Evolutionary conservation across 192 early-diverging fungal genomes (phyloP), one percentile per base, ranked within the genome.

Genomic region (Gaertneriomyces sp.): DNA sequence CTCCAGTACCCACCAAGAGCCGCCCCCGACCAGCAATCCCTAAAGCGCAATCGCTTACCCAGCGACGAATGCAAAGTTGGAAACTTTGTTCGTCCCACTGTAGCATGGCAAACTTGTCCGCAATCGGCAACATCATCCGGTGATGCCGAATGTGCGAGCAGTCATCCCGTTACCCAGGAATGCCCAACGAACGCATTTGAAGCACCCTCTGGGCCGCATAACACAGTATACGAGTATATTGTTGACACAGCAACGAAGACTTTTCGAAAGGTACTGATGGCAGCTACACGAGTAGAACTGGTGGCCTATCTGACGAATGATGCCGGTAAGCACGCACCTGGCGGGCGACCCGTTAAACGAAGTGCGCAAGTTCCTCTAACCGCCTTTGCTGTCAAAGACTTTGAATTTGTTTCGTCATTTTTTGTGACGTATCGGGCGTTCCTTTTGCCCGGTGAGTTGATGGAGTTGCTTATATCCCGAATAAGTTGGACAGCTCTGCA

Each of bases 401-500:
- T n/a, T 1, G 57, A 58, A n/a, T 68, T 68, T 41, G 47, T 68
- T 10, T 55, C 56, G 25, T 55, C 58, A 10, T 68, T 68, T 60
- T 68, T 68, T 38, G 46, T 68, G 19, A 52, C 57, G 14, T 68
- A 68, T 55, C 66, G 66, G 10, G 56, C 47, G n/a, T 68, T 44
- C 45, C 38, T 68, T 55, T 51, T 47, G 6, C 8, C 66, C 7
- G 19, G 38, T 9, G 42, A 47, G 7, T 47, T 68, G 10, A 16
- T 68, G 9, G 42, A n/a, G 12, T 49, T 68, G 40, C n/a, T 68
- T 3, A 14, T 47, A 5, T 0, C 19, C 7, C 56, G 66, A 25
- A 25, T 68, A 12, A 17, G 45, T 2, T 68, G 66, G 66, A 25
- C 44, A 33, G 25, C 25, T 33, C 25, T 33, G 25, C 25, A 33